Base-by-base conservation (phyloP, 192 early-diverging fungal species). In the Umbelopsis sp. region DNA sequence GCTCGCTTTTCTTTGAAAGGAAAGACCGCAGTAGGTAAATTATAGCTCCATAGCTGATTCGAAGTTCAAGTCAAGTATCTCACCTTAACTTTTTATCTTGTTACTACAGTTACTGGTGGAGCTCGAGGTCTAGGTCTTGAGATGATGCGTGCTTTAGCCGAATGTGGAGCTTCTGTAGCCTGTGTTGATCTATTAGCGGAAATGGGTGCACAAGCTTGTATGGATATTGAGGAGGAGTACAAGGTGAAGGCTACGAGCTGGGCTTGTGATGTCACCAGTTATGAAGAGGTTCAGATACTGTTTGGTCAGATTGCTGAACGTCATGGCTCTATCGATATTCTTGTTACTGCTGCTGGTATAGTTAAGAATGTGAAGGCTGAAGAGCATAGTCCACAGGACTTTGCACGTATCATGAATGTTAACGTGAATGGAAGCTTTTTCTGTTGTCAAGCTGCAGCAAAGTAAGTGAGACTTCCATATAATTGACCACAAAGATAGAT, bases 111-210 rank as follows among this genome's bases (percentile, higher is more conserved):
- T 5, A 79, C 78, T 18, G 78, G 78, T 55, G 78, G 78, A 65
- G 78, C 78, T 27, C 51, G 78, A 64, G 78, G 78, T 51, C 47
- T 79, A 4, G 78, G 78, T 6, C 71, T 58, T 68, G 78, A 79
- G 69, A 79, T 79, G 78, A 79, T 79, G 78, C 53, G 66, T 48
- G 66, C 73, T 27, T 68, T 74, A 44, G 78, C 78, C 12, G 78
- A 79, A 51, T 65, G 64, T 45, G 78, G 78, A 35, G 78, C 78
- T 23, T 74, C 69, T 21, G 73, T 79, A 15, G 78, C 78, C 27
- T 79, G 78, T 48, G 70, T 79, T 47, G 78, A 79, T 47, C 20
- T 79, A 4, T 44, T 45, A 46, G 52, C 46, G 21, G 66, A 68
- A 9, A 46, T 45, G 3, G 70, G 78, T 37, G n/a, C 61, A 21